Evolutionary conservation across 2,329 filamentous ascomycete genomes (phyloP), one percentile per base, ranked within the genome.

Genomic region (Cladorrhinum sp.): DNA sequence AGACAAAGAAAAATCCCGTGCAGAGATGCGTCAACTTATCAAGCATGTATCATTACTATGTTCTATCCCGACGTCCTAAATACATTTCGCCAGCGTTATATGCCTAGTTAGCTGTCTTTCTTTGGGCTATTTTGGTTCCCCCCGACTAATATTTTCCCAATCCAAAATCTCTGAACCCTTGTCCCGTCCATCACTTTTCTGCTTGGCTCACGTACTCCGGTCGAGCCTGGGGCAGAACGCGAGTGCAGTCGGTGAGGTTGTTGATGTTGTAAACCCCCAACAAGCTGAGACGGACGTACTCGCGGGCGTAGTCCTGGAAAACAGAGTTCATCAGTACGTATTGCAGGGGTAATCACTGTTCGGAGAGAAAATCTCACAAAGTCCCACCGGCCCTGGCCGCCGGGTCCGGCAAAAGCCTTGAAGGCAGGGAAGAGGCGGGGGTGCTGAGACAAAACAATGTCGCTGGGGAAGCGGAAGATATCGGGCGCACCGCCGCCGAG

Each of bases 231-330:
- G 78, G 82, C 9, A 85, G 71, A 2, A 80, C 80, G 65, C 79
- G 77, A 9, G 80, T 82, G 75, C 82, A 85, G 64, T 85, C 82
- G 16, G 77, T 80, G 49, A 85, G 71, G 21, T 74, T 70, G 69
- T 85, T 84, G 70, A 85, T 80, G 67, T 84, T 83, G 66, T 81
- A 76, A 14, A 85, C 81, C 2, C 82, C 83, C 10, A 86, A 77
- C 2, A 85, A 72, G 30, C 78, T 81, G 39, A 86, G 73, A 21
- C 82, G 80, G 50, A 83, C 75, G 65, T 85, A 85, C 12, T 80
- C 82, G 36, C 75, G 74, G 1, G 81, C 76, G 58, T 82, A 85
- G 50, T 79, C 81, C 76, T 79, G 24, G 16, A 18, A 18, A 50
- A 20, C 7, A 4, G 4, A n/a, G n/a, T n/a, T n/a, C n/a, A n/a